phyloP scores from a whole-genome alignment of 75 land plant genomes.

The Adiantum capillusveneris region DNA sequence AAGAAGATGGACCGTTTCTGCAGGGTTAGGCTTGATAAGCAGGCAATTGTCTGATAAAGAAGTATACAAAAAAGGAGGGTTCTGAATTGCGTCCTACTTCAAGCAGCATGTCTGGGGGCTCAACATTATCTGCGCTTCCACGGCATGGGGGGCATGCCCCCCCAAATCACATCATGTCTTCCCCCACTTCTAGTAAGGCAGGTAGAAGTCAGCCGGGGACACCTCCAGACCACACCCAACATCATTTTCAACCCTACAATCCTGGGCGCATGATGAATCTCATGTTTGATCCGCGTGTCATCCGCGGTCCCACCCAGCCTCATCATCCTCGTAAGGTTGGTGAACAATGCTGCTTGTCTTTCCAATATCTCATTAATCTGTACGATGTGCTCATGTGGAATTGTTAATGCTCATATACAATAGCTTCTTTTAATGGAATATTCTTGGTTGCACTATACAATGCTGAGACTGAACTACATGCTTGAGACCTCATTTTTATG shows the following conservation, averaged over 20 bases:
- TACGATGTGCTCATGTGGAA: no score
- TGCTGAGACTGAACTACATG: no score
- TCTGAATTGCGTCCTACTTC: neutral
- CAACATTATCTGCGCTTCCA: slow-evolving; percentile 2
- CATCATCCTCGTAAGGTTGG: slow-evolving; percentile 18
- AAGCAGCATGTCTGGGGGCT: neutral
- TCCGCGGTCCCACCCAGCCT: slow-evolving; percentile 20
- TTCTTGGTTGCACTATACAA: no score
- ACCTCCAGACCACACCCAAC: slow-evolving; percentile 1
- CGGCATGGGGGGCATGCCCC: neutral
- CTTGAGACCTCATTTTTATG: no score
- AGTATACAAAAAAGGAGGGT: neutral
- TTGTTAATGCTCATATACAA: no score
- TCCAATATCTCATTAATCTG: no score
- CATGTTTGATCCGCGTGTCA: slow-evolving; percentile 35
- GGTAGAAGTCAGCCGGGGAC: slow-evolving; percentile 1
- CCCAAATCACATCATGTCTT: neutral
- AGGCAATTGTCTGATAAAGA: no score
- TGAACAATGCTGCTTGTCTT: no score
- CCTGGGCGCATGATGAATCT: slow-evolving; percentile 24
- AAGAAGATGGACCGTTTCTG: neutral
- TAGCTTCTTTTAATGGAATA: no score
- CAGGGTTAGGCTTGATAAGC: neutral
- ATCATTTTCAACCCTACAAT: neutral
- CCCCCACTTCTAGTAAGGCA: no score